These are phyloP conservation scores for Trichoderma lentiforme DNA, from an alignment of 2,329 filamentous ascomycete genomes.

Conservation along the genomic window DNA sequence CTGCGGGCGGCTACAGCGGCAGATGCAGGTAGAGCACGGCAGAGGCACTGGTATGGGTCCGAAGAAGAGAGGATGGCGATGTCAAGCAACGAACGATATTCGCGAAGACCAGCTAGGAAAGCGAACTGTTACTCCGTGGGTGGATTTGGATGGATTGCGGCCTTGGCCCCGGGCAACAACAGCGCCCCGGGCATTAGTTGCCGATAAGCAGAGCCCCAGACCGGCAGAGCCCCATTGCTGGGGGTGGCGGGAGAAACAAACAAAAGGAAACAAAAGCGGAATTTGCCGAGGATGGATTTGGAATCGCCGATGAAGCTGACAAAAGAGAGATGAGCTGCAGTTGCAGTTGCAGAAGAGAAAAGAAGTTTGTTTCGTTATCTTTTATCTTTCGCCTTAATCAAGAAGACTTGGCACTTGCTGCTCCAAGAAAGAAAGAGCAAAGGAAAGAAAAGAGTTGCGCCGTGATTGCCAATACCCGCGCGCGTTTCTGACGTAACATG, in stretches of 20 bases:
- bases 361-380: not conserved
- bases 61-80: not conserved
- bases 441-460: not conserved
- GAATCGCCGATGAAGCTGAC: not conserved
- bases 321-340: not conserved
- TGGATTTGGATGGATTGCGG: not conserved
- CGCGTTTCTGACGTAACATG: conserved; percentile 6
- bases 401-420: not conserved
- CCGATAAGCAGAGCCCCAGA: not conserved
- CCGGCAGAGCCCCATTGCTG: not conserved
- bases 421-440: not conserved
- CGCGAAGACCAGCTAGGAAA: not conserved
- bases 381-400: not conserved
- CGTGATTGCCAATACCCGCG: conserved; percentile 13
- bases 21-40: not conserved
- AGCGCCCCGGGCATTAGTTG: not conserved
- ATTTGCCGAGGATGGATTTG: not conserved
- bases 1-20: not conserved
- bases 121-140: not conserved
- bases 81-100: not conserved
- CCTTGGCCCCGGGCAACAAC: not conserved
- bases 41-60: not conserved
- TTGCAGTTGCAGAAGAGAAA: not conserved
- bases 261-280: not conserved
- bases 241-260: not conserved